Base-by-base conservation (phyloP, 2,329 filamentous ascomycete species). In the Ceratocystis albifundus region DNA sequence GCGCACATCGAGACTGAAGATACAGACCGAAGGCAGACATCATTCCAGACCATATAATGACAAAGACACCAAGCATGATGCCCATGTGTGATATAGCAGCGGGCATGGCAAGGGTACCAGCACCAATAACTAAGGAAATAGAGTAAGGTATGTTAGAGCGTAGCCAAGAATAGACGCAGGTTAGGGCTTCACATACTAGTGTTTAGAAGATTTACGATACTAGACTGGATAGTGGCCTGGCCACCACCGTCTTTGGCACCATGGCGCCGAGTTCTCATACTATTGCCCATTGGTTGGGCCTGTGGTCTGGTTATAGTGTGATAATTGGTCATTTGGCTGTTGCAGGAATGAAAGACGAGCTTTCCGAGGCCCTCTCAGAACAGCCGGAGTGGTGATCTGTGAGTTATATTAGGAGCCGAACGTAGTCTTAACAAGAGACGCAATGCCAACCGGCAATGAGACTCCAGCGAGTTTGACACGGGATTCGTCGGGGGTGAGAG, bases 71-170 rank as follows among this genome's bases (percentile, higher is more conserved):
- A 41, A 96, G 82, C 70, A 89, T 79, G 71, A 99, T 92, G 72
- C 94, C 94, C 85, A 97, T 96, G 73, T 96, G 91, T 15, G 91
- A 94, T 76, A 99, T 85, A 57, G 94, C 93, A 4, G 90, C 87
- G n/a, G 93, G 93, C 92, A 96, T 86, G 62, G 93, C 94, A 53
- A 99, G 84, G 1, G 95, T 92, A 65, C 94, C 94, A 45, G 94
- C 93, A 66, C 94, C 94, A 70, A 99, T 85, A 72, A 99, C 90
- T 94, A 72, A 55, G 67, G 30, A n/a, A 20, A 65, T 72, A 66
- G 57, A 69, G 72, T 65, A 57, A 69, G 71, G 70, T 68, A 72
- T 68, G 30, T 57, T 67, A 46, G 53, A 17, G 25, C 62, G 30
- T 15, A 6, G 2, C 28, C 12, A 46, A 41, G 17, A 44, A 6